Evolutionary conservation across 2,329 filamentous ascomycete genomes (phyloP).

Genomic region (Drechmeria coniospora): DNA sequence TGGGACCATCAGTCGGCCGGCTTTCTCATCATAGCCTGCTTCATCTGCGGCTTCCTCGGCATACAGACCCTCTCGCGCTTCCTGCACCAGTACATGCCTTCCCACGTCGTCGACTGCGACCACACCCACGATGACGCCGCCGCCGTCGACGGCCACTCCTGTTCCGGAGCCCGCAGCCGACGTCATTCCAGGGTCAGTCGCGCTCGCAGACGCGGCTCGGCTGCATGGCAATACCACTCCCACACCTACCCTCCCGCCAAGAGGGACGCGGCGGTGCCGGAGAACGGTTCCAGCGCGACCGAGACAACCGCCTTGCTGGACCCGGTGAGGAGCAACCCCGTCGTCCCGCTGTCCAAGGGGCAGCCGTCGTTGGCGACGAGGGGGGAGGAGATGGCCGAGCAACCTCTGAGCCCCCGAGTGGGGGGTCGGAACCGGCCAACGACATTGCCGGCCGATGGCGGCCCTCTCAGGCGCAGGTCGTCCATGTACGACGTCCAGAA

Average conservation of each 20-base stretch:
- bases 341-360: conserved; percentile 10
- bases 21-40: conserved; percentile 52
- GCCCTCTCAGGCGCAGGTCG: conserved; percentile 26
- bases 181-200: conserved; percentile 16
- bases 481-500: conserved; percentile 40
- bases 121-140: conserved; percentile 49
- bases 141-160: conserved; percentile 11
- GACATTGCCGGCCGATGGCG: conserved; percentile 10
- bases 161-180: conserved; percentile 9
- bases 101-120: conserved; percentile 68
- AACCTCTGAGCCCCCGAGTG: conserved; percentile 9
- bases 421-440: conserved; percentile 11
- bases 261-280: conserved; percentile 1
- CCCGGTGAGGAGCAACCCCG: conserved; percentile 11
- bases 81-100: conserved; percentile 59
- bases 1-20: conserved; percentile 52
- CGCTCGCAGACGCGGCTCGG: conserved; percentile 16
- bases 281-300: conserved; percentile 8
- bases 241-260: conserved; percentile 10
- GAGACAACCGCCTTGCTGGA: conserved; percentile 37
- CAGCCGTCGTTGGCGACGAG: conserved; percentile 15
- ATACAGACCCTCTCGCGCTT: conserved; percentile 61
- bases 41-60: conserved; percentile 56
- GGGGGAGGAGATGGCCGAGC: conserved; percentile 15
- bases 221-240: conserved; percentile 8